Evolutionary conservation across 306 rosid genomes (phyloP), one percentile per base, ranked within the genome.

Genomic region (Cicer yamashitae): DNA sequence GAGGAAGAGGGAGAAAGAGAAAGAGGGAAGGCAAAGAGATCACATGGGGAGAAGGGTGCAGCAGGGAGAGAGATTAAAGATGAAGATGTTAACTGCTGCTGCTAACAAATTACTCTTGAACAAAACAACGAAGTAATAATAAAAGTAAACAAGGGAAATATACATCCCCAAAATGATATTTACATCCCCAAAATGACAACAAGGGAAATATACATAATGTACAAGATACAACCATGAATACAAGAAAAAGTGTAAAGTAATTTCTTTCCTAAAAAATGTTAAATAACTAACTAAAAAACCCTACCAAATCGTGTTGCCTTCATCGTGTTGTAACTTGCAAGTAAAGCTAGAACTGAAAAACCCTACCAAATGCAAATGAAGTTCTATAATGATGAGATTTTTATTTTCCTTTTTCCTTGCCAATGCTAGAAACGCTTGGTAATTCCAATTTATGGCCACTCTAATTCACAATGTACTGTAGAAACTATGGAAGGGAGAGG

Each of bases 241-340:
- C 50, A 34, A 43, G 45, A 34, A 45, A 45, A 45, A 10, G 12
- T 8, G 5, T 45, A 45, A 2, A 45, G 50, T 45, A 9, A 45
- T 30, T 30, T 30, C 0, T 5, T 45, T 45, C 50, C 50, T 45
- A 10, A 45, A 9, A 8, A 45, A 45, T 45, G 50, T 30, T 3
- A 30, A 30, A 30, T 30, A 30, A 30, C 34, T 4, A 45, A 45
- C 50, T 45, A 45, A 45, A 17, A 44, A 45, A 45, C 37, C 37
- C 3, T n/a, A n/a, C n/a, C n/a, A n/a, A n/a, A n/a, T 30, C 37
- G 37, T 45, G 45, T 74, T 50, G 58, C 57, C 71, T 73, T 67
- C 80, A 58, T 59, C 34, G 34, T 25, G 0, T 25, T 25, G 4
- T 25, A 25, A 25, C 34, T 47, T 12, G 51, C 20, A 60, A 39